Evolutionary conservation across 305 asterid species (phyloP).

Genomic region (Salvia sclarea): DNA sequence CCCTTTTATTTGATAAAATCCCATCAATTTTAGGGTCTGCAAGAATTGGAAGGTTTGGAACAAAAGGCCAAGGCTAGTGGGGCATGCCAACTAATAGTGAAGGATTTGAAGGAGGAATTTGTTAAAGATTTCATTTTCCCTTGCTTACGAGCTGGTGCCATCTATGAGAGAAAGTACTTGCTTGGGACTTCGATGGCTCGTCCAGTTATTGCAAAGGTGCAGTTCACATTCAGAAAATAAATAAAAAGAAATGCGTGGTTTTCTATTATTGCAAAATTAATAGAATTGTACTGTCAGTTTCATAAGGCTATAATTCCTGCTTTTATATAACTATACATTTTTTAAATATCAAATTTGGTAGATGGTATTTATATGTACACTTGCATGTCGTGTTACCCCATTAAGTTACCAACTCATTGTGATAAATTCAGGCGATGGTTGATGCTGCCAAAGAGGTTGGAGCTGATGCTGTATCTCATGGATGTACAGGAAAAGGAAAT

Average conservation of each 20-base stretch:
- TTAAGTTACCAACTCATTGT: slow-evolving; percentile 20
- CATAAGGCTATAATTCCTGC: not conserved
- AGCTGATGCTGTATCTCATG: slow-evolving; percentile 98
- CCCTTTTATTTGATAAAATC: slow-evolving; percentile 17
- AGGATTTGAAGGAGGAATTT: slow-evolving; percentile 94
- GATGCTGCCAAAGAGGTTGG: slow-evolving; percentile 98
- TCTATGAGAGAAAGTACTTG: slow-evolving; percentile 92
- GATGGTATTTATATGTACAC: not conserved
- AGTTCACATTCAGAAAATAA: slow-evolving; percentile 2
- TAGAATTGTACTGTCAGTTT: not conserved
- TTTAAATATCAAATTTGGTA: not conserved
- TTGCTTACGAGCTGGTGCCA: slow-evolving; percentile 91
- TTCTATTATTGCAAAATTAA: not conserved
- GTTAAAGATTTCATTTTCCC: slow-evolving; percentile 89
- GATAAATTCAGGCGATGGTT: slow-evolving; percentile 84
- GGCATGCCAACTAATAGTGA: slow-evolving; percentile 91
- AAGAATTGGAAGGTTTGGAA: slow-evolving; percentile 93
- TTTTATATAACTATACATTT: not conserved
- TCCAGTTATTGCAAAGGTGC: slow-evolving; percentile 96
- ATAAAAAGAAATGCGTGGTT: not conserved
- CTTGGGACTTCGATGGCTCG: slow-evolving; percentile 99
- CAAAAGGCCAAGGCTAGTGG: slow-evolving; percentile 96
- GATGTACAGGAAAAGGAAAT: slow-evolving; percentile 98
- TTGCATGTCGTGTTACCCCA: not conserved
- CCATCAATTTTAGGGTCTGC: slow-evolving; percentile 56